These are phyloP conservation scores for Dioszegia aurantiaca DNA, from an alignment of 768 basidiomycete species.

Conservation along the genomic window DNA sequence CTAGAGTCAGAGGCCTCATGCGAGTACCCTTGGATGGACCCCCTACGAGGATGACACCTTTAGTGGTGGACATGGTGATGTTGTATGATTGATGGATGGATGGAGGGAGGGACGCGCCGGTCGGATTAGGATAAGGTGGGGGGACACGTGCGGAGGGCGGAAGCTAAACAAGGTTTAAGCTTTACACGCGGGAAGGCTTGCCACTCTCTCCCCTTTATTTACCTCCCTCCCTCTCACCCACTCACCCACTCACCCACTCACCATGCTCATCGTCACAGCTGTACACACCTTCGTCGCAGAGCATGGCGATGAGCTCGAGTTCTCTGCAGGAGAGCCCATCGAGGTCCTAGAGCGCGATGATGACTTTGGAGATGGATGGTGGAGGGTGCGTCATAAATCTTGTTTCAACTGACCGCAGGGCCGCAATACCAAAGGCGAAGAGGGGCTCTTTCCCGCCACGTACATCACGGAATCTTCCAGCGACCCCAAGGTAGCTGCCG, in stretches of 20 bases:
- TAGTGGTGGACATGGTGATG: slow-evolving; percentile 41
- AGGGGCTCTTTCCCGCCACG: slow-evolving; percentile 86
- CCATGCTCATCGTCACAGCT: slow-evolving; percentile 35
- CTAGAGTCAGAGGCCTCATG: slow-evolving; percentile 49
- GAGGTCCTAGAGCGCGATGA: slow-evolving; percentile 92
- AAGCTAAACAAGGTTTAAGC: too few relatives aligned
- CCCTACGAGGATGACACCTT: slow-evolving; percentile 53
- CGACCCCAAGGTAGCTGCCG: not conserved
- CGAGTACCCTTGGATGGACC: slow-evolving; percentile 53
- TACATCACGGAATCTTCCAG: slow-evolving; percentile 68
- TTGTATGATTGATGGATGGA: slow-evolving; percentile 2
- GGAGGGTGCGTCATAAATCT: slow-evolving; percentile 62
- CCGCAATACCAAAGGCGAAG: slow-evolving; percentile 71
- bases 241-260: slow-evolving; percentile 7
- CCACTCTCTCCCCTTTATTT: not conserved
- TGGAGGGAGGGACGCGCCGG: not conserved
- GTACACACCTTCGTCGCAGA: slow-evolving; percentile 69
- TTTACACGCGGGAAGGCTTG: too few relatives aligned
- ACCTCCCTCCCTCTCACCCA: too few relatives aligned
- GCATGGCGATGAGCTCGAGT: slow-evolving; percentile 87
- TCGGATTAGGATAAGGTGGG: too few relatives aligned
- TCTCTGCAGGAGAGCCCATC: slow-evolving; percentile 79
- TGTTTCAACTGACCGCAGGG: slow-evolving; percentile 59
- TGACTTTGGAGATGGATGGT: slow-evolving; percentile 91
- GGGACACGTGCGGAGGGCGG: too few relatives aligned